phyloP scores from a whole-genome alignment of 2,329 filamentous ascomycete genomes.

The Paecilomyces fulvus region DNA sequence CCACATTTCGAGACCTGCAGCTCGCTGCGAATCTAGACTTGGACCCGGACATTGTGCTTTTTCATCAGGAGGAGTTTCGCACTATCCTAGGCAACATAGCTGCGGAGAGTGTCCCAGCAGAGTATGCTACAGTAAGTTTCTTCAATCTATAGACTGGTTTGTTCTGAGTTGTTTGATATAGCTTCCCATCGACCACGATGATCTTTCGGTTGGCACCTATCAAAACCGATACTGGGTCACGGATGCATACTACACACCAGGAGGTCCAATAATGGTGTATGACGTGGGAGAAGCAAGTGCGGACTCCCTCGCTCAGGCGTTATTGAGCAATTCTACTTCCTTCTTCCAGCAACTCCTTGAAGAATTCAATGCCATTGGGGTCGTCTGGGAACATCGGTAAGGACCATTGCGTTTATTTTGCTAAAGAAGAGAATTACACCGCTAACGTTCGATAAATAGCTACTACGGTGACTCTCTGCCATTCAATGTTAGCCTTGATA shows the following conservation, averaged over 20 bases:
- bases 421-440: neutral
- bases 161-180: conserved; percentile 4
- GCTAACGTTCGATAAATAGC: conserved; percentile 11
- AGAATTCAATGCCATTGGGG: conserved; percentile 30
- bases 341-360: conserved; percentile 24
- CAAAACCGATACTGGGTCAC: conserved; percentile 49
- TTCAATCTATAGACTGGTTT: neutral
- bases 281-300: conserved; percentile 40
- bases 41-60: conserved; percentile 9
- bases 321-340: conserved; percentile 20
- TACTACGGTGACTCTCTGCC: conserved; percentile 37
- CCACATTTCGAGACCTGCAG: conserved; percentile 9
- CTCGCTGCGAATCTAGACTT: conserved; percentile 13
- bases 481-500: conserved; percentile 26
- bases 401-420: conserved; percentile 14
- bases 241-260: conserved; percentile 45
- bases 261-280: conserved; percentile 44
- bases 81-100: conserved; percentile 2
- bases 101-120: conserved; percentile 3
- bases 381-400: conserved; percentile 38
- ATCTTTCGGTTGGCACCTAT: conserved; percentile 40
- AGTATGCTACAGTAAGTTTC: conserved; percentile 11
- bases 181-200: conserved; percentile 25
- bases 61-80: conserved; percentile 8
- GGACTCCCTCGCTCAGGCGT: conserved; percentile 30